Base-by-base conservation (phyloP, 345 rosid genomes). In the Sonneratia caseolaris region DNA sequence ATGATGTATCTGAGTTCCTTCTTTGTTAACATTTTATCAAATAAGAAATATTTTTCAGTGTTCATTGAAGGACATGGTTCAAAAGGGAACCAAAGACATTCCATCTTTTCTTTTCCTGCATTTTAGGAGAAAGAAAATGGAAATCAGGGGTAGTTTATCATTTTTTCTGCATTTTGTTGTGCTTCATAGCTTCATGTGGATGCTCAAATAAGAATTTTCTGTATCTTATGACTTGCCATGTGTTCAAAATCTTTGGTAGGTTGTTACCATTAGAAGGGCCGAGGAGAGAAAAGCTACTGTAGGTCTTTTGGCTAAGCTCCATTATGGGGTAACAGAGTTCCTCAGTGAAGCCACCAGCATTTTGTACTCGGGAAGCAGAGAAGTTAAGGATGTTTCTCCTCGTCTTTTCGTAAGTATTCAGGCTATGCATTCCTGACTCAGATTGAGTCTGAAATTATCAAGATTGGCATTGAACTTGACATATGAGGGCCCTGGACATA, bases 221-320 rank as follows among this genome's bases (percentile, higher is more conserved):
- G 21, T 57, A 10, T 57, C 22, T 24, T 4, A 62, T 24, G 66
- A 27, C 66, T 13, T 35, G 4, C 38, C 10, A 24, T 35, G 13
- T 12, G 10, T 35, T 11, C 37, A 35, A 62, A 53, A 53, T 16
- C 59, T 15, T 64, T 61, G 40, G 61, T 72, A 92, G 96, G 89
- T 86, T 76, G 89, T 79, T 15, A 80, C 86, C 43, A 78, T 81
- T 19, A 86, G 76, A 80, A 89, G 68, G 61, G 97, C 93, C 67
- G 97, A 92, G 81, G 86, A 84, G 82, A 82, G 70, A 51, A 81
- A 88, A 62, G 77, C 77, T 64, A 82, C 86, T 24, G 76, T 72
- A 64, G 78, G 81, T 64, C 84, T 88, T 69, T 76, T 89, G 85
- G 84, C 89, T 9, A 88, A 89, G 82, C 82, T 92, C 68, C 97